A percentile compares a stretch with the other conserved stretches of the same genome.
Evolutionary conservation across 2,329 filamentous ascomycete species (phyloP).

Genomic region (Trichoderma lentiforme): DNA sequence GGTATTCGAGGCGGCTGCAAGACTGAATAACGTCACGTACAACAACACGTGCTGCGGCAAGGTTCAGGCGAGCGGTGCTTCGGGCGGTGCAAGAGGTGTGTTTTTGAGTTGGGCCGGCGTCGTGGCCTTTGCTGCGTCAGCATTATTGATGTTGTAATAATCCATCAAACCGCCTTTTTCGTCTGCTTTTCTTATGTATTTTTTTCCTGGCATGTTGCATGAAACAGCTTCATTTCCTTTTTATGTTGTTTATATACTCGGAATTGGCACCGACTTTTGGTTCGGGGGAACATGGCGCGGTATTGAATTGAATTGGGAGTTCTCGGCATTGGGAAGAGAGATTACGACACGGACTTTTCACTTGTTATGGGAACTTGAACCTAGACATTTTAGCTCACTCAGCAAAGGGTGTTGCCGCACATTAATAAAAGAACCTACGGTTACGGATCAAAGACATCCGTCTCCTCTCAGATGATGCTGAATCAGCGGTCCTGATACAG

Average conservation of each 20-base stretch:
- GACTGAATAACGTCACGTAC: constrained; percentile 71
- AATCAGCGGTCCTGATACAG: background rate
- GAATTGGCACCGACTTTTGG: background rate
- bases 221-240: background rate
- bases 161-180: background rate
- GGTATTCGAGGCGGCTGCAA: constrained; percentile 71
- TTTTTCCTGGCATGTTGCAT: background rate
- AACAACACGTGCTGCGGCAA: constrained; percentile 54
- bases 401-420: background rate
- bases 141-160: constrained; percentile 8
- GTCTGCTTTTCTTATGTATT: background rate
- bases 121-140: constrained; percentile 23
- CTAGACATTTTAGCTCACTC: constrained; percentile 4
- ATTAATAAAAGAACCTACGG: background rate
- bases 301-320: constrained; percentile 9
- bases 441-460: background rate
- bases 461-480: background rate
- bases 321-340: constrained; percentile 5
- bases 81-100: background rate
- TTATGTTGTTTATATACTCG: background rate
- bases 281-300: background rate
- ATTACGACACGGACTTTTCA: background rate
- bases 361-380: background rate
- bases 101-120: constrained; percentile 17
- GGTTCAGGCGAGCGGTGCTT: constrained; percentile 29